phyloP scores from a whole-genome alignment of 2,329 filamentous ascomycete genomes.

The Colletotrichum gloeosporioides region DNA sequence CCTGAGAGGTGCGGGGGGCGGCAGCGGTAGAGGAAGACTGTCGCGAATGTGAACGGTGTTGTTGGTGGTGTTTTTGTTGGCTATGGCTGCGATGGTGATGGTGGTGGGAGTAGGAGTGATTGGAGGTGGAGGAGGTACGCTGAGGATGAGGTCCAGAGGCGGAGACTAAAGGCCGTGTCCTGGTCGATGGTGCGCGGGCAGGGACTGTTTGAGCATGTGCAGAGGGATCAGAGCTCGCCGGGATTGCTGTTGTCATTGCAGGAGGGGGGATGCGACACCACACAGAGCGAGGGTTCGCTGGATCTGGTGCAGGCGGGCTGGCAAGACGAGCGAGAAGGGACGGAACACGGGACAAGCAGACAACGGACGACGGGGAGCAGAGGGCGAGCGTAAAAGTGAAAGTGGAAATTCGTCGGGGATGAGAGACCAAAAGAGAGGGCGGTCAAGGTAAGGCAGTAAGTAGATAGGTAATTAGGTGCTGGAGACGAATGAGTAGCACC shows the following conservation, averaged over 20 bases:
- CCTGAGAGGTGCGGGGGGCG: constrained; percentile 41
- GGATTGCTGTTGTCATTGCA: constrained; percentile 39
- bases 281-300: neutral
- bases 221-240: constrained; percentile 34
- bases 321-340: neutral
- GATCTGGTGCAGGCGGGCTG: neutral
- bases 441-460: neutral
- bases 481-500: neutral
- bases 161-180: constrained; percentile 35
- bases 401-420: constrained; percentile 3
- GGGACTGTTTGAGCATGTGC: constrained; percentile 31
- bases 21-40: constrained; percentile 32
- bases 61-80: neutral
- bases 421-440: neutral
- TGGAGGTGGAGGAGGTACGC: constrained; percentile 27
- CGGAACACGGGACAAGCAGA: neutral
- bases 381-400: neutral
- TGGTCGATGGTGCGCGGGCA: constrained; percentile 40
- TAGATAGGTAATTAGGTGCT: neutral
- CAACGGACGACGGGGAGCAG: neutral
- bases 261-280: constrained; percentile 14
- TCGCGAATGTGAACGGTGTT: constrained; percentile 28
- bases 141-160: constrained; percentile 15
- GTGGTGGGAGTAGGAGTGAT: constrained; percentile 33
- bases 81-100: neutral